Evolutionary conservation across 2,329 filamentous ascomycete species (phyloP).

Genomic region (Sarocladiaceae sp.): DNA sequence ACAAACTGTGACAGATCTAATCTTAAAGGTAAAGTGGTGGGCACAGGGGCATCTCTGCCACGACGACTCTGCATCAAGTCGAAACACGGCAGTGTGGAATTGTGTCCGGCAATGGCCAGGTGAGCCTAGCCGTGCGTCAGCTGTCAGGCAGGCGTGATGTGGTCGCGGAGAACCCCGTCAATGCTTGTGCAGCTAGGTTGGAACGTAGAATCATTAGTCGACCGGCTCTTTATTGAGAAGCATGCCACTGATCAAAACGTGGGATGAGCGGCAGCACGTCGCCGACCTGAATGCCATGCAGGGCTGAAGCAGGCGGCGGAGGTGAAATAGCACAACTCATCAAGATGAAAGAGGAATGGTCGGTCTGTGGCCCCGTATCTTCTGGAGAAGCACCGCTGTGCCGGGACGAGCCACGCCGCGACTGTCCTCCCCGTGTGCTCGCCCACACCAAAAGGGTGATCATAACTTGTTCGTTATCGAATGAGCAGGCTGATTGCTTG

Average conservation of each 20-base stretch:
- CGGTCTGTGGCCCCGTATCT: too few relatives aligned
- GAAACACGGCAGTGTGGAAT: slow-evolving; percentile 4
- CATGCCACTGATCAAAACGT: neutral
- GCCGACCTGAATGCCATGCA: neutral
- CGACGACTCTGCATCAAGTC: slow-evolving; percentile 2
- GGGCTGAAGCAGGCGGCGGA: neutral
- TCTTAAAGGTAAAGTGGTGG: slow-evolving; percentile 8
- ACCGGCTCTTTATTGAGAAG: too few relatives aligned
- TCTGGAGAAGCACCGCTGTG: neutral
- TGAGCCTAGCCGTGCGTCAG: neutral
- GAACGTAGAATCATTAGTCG: neutral
- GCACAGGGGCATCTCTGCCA: neutral
- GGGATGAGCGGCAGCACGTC: neutral
- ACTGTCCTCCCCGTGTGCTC: neutral
- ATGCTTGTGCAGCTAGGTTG: too few relatives aligned
- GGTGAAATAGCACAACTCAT: neutral
- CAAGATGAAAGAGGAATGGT: too few relatives aligned
- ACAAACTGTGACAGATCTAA: neutral
- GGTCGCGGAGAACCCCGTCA: too few relatives aligned
- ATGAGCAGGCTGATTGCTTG: slow-evolving; percentile 4
- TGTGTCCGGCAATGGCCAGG: slow-evolving; percentile 3
- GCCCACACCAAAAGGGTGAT: neutral
- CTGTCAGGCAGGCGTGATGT: neutral
- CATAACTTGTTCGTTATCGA: neutral
- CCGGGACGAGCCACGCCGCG: slow-evolving; percentile 1